Base-by-base conservation (phyloP, 306 rosid species). In the Rosa rugosa region DNA sequence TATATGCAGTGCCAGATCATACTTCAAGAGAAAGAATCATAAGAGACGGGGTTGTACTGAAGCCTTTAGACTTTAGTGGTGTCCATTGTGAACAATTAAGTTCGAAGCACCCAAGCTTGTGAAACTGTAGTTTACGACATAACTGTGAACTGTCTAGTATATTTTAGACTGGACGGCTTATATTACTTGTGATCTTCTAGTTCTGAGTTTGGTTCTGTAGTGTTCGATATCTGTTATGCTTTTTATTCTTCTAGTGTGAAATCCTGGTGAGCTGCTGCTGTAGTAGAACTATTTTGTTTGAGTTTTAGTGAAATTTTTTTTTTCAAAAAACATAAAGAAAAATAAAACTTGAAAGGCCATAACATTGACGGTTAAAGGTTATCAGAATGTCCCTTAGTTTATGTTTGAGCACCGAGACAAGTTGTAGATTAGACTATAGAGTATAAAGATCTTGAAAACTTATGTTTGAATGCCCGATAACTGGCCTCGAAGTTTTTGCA, bases 21-120 rank as follows among this genome's bases (percentile, higher is more conserved):
- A 94, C 89, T 94, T 92, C 81, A 92, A 94, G 91, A 92, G 82
- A 79, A 87, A 88, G 63, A 93, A 94, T 85, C 97, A 78, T 85
- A 92, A 94, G 81, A 88, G 98, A 81, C 85, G 3, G 96, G 84
- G 91, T 94, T 80, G 70, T 92, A 57, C 97, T 92, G 88, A 90
- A 87, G 88, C 91, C 93, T 54, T 85, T 94, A 87, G 88, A 90
- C 93, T 54, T 85, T 94, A 71, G 92, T 87, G 64, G 90, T 79
- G 62, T 84, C 93, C 77, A 87, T 90, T n/a, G 80, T 84, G 45
- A 85, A 89, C 71, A 86, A 75, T 77, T 79, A 90, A 85, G 76
- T 80, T 79, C 86, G 77, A 0, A 94, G 88, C 13, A 31, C 96
- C 72, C 92, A 90, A 92, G 98, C 89, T 86, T 80, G 23, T 50